These are phyloP conservation scores for Thymus mandschuricus DNA, from an alignment of 257 asterid genomes.

Conservation along the genomic window DNA sequence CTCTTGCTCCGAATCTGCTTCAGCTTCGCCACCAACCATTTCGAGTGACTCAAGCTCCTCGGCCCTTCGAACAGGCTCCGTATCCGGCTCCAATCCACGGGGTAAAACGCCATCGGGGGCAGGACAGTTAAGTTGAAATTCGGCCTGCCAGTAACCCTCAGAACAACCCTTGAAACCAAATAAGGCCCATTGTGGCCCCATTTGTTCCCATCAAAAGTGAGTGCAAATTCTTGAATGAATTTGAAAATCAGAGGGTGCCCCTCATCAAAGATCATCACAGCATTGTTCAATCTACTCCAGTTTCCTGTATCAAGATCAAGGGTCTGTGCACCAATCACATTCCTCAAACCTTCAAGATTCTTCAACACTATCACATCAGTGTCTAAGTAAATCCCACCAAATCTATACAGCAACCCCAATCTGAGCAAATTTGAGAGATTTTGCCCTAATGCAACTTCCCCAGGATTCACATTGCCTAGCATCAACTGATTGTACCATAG, in stretches of 20 bases:
- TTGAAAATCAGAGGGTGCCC: slow-evolving; percentile 78
- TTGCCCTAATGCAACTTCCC: slow-evolving; percentile 87
- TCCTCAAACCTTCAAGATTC: slow-evolving; percentile 50
- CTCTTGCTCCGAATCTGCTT: slow-evolving; percentile 59
- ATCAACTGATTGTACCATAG: slow-evolving; percentile 64
- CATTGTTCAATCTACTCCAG: slow-evolving; percentile 90
- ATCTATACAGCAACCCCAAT: slow-evolving; percentile 73
- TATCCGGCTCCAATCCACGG: slow-evolving; percentile 83
- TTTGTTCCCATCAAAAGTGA: slow-evolving; percentile 88
- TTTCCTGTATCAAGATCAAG: slow-evolving; percentile 54
- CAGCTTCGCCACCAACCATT: slow-evolving; percentile 67
- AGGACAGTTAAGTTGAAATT: slow-evolving; percentile 67
- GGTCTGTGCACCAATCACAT: slow-evolving; percentile 86
- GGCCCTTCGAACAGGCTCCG: slow-evolving; percentile 70
- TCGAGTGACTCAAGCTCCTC: slow-evolving; percentile 45
- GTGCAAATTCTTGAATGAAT: slow-evolving; percentile 89
- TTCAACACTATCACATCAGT: slow-evolving; percentile 71
- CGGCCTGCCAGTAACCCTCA: slow-evolving; percentile 56
- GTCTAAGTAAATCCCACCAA: slow-evolving; percentile 90
- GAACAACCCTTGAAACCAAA: slow-evolving; percentile 84
- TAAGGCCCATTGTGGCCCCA: slow-evolving; percentile 99
- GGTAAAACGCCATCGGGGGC: slow-evolving; percentile 86
- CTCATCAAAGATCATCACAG: slow-evolving; percentile 85
- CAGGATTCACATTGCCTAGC: slow-evolving; percentile 65
- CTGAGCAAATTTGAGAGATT: slow-evolving; percentile 87